Evolutionary conservation across 1,139 yeast genomes (phyloP).

Genomic region (Scheffersomyces cryptocercus): DNA sequence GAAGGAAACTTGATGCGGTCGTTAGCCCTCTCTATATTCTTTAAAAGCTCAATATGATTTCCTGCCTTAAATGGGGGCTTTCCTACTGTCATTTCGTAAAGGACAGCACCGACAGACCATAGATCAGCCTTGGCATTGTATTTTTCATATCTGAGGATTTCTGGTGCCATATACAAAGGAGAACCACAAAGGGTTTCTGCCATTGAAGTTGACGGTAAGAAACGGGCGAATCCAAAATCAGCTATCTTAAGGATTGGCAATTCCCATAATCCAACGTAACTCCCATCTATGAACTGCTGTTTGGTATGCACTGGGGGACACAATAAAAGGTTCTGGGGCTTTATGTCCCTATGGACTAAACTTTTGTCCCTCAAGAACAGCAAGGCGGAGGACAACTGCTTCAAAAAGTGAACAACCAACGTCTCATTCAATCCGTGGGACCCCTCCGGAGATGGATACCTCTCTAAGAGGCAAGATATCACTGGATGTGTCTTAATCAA

Average conservation of each 20-base stretch:
- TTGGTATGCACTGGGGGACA: constrained; percentile 72
- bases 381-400: constrained; percentile 84
- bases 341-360: constrained; percentile 89
- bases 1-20: constrained; percentile 78
- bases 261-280: constrained; percentile 81
- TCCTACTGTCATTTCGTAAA: constrained; percentile 93
- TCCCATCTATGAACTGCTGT: constrained; percentile 53
- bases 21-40: constrained; percentile 78
- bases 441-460: constrained; percentile 81
- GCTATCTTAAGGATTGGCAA: constrained; percentile 90
- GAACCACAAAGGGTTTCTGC: constrained; percentile 98
- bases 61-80: constrained; percentile 93
- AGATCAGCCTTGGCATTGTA: constrained; percentile 96
- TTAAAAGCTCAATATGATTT: constrained; percentile 84
- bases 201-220: constrained; percentile 86
- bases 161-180: constrained; percentile 98
- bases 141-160: constrained; percentile 88
- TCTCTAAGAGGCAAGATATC: constrained; percentile 68
- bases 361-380: constrained; percentile 78
- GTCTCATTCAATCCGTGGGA: constrained; percentile 79
- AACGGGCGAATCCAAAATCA: constrained; percentile 96
- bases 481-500: constrained; percentile 76
- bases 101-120: constrained; percentile 97
- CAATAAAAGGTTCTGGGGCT: constrained; percentile 86
- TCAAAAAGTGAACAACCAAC: constrained; percentile 78